These are phyloP conservation scores for Neospora caninum DNA, from an alignment of 169 alveolate genomes.

Conservation along the genomic window DNA sequence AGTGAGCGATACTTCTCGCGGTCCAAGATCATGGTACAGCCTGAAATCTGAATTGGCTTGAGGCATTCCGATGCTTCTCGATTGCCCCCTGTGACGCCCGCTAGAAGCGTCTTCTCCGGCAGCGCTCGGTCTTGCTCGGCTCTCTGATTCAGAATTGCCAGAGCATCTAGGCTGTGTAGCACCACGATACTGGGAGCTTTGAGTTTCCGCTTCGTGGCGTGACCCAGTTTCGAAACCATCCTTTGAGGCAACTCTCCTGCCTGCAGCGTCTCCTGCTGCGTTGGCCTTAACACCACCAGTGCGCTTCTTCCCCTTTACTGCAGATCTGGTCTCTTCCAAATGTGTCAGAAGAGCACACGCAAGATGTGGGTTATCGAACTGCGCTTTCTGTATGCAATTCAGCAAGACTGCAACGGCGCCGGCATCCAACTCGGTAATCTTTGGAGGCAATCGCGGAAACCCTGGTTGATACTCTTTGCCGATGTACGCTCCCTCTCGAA, in stretches of 20 bases:
- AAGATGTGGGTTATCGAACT: neutral
- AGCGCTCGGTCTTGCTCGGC: neutral
- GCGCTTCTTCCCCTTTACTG: neutral
- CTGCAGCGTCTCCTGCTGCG: neutral
- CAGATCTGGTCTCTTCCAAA: neutral
- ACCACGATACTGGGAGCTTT: no score
- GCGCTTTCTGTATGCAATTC: slow-evolving; percentile 20
- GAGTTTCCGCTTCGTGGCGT: no score
- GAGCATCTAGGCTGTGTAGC: no score
- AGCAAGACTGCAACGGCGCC: slow-evolving; percentile 8
- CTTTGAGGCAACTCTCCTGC: neutral
- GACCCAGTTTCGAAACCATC: no score
- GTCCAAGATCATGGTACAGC: neutral
- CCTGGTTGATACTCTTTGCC: neutral
- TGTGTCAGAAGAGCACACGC: neutral
- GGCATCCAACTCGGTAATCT: neutral
- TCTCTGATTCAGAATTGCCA: neutral
- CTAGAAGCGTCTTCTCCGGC: neutral
- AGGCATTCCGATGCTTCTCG: neutral
- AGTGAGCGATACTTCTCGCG: neutral
- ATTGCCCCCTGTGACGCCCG: neutral
- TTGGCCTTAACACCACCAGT: neutral
- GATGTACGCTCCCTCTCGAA: neutral
- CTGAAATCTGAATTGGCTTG: no score
- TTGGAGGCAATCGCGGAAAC: neutral